Percentiles rank a stretch among this genome's conserved stretches.
phyloP scores from a whole-genome alignment of 2,329 filamentous ascomycete genomes.

The Xylariaceae sp. region DNA sequence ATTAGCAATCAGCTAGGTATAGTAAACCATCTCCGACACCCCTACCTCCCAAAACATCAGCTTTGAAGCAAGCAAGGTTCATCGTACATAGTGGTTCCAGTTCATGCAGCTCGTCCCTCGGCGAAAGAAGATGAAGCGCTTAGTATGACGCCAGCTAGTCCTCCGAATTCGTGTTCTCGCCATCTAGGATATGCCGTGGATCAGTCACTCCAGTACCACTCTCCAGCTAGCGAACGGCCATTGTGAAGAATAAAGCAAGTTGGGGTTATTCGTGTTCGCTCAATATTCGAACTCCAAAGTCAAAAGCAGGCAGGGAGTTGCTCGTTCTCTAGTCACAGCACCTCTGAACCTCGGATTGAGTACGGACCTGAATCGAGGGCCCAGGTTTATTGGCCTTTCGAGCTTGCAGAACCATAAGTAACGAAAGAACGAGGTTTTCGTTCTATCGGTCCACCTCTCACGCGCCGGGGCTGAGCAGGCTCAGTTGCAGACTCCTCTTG shows the following conservation, averaged over 20 bases:
- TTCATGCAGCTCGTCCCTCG: background rate
- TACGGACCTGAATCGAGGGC: background rate
- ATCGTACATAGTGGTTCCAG: background rate
- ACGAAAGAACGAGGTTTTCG: slow-evolving; percentile 13
- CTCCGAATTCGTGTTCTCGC: too few relatives aligned
- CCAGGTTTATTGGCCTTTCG: background rate
- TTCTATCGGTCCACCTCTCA: slow-evolving; percentile 16
- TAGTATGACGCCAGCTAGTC: background rate
- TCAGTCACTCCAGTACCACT: background rate
- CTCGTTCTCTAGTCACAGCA: background rate
- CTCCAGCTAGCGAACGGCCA: background rate
- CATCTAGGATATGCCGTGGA: background rate
- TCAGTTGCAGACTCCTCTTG: slow-evolving; percentile 2
- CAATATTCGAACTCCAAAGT: background rate
- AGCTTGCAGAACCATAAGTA: slow-evolving; percentile 18
- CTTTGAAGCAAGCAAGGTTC: background rate
- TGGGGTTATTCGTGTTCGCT: background rate
- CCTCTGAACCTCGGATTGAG: background rate
- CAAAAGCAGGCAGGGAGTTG: background rate
- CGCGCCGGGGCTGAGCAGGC: background rate
- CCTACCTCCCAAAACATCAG: background rate
- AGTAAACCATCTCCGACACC: background rate
- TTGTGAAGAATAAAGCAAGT: background rate
- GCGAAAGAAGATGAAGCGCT: background rate
- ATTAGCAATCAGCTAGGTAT: slow-evolving; percentile 6